These are phyloP conservation scores for Claviceps monticola DNA, from an alignment of 2,329 filamentous ascomycete genomes.

Conservation along the genomic window DNA sequence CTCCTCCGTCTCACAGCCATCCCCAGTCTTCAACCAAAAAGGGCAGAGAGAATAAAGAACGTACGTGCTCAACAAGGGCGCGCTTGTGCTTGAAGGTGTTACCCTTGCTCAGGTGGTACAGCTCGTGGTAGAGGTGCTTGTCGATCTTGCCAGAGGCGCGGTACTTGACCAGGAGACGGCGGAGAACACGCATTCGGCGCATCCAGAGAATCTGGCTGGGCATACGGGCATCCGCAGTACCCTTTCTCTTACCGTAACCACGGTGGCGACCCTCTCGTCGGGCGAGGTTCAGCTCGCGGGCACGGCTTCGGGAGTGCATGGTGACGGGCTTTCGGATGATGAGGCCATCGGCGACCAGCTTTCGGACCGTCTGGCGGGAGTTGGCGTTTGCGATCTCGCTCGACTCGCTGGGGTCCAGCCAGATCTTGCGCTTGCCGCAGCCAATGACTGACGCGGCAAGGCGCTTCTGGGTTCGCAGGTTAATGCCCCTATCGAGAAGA, in stretches of 20 bases:
- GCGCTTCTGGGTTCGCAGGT: conserved; percentile 99
- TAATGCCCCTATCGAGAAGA: conserved; percentile 57
- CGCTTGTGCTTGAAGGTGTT: conserved; percentile 99
- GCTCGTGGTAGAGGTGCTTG: conserved; percentile 99
- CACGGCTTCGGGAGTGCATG: conserved; percentile 97
- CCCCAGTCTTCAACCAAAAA: background rate
- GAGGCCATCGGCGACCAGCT: conserved; percentile 98
- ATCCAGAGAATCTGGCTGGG: conserved; percentile 97
- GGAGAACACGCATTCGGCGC: conserved; percentile 98
- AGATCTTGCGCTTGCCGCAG: conserved; percentile 99
- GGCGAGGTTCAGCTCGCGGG: conserved; percentile 87
- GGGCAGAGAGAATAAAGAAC: conserved; percentile 27
- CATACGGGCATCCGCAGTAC: conserved; percentile 99
- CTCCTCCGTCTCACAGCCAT: no score
- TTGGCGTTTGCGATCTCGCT: conserved; percentile 99
- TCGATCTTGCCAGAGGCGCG: conserved; percentile 99
- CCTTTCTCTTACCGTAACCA: conserved; percentile 99
- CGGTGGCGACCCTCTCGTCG: conserved; percentile 94
- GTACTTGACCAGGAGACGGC: conserved; percentile 98
- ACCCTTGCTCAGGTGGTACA: conserved; percentile 99
- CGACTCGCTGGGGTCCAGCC: conserved; percentile 99
- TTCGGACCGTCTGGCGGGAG: conserved; percentile 99
- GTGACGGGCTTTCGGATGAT: conserved; percentile 99
- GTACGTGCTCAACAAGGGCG: conserved; percentile 98
- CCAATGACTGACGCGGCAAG: conserved; percentile 96